A percentile compares a stretch with the other conserved stretches of the same genome.
Conservation (phyloP, 805 yeast genomes). For the Yamadazyma laniorum region DNA sequence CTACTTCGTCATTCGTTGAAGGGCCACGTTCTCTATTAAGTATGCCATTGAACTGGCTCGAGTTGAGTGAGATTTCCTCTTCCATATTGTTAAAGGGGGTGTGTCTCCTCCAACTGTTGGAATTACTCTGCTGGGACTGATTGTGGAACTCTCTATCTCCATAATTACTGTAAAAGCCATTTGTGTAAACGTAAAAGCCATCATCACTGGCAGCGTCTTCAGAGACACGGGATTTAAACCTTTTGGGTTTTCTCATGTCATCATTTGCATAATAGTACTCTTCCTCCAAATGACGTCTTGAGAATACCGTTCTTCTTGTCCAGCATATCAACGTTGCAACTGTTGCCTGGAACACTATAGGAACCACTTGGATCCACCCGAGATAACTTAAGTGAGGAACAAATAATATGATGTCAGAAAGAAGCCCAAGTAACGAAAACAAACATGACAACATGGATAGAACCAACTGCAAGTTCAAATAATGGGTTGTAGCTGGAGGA, state of each 20-base stretch:
- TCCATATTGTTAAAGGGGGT: slow-evolving; percentile 13
- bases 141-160: slow-evolving; percentile 17
- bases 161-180: slow-evolving; percentile 36
- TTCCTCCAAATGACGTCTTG: slow-evolving; percentile 43
- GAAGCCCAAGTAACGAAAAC: slow-evolving; percentile 66
- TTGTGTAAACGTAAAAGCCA: slow-evolving; percentile 43
- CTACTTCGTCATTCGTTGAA: too few species aligned
- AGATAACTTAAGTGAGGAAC: slow-evolving; percentile 73
- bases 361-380: slow-evolving; percentile 79
- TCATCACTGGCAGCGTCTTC: slow-evolving; percentile 39
- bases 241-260: slow-evolving; percentile 31
- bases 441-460: slow-evolving; percentile 69
- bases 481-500: slow-evolving; percentile 23
- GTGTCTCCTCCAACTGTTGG: slow-evolving; percentile 20
- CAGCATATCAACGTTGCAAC: slow-evolving; percentile 68
- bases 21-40: background rate
- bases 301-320: slow-evolving; percentile 63
- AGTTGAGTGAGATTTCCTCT: slow-evolving; percentile 16
- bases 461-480: slow-evolving; percentile 51
- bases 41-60: slow-evolving; percentile 11
- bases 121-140: slow-evolving; percentile 14
- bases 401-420: slow-evolving; percentile 80
- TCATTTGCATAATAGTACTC: slow-evolving; percentile 28
- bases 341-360: slow-evolving; percentile 63
- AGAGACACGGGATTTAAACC: slow-evolving; percentile 8